phyloP scores from a whole-genome alignment of 2,329 filamentous ascomycete species.

The Alternaria postmessia region DNA sequence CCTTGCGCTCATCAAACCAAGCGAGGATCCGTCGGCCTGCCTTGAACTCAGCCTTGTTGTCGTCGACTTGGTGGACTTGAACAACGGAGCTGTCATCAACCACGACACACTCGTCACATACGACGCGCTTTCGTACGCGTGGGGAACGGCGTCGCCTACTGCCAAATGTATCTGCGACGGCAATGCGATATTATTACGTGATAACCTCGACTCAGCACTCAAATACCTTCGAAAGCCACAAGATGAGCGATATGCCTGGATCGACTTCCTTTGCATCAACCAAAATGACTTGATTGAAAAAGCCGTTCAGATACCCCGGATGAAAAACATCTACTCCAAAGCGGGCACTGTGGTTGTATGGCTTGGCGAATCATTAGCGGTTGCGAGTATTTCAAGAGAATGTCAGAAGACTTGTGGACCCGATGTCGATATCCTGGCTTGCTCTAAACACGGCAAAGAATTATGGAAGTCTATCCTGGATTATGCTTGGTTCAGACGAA shows the following conservation, averaged over 20 bases:
- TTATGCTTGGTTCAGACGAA: too few species aligned
- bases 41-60: not conserved
- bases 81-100: not conserved
- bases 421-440: too few species aligned
- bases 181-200: not conserved
- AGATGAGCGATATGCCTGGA: not conserved
- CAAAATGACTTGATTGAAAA: not conserved
- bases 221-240: not conserved
- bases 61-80: not conserved
- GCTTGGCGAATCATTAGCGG: not conserved
- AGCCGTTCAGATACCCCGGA: not conserved
- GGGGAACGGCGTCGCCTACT: not conserved
- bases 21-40: fast-evolving
- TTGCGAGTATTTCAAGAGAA: too few species aligned
- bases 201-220: not conserved
- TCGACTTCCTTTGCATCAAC: not conserved
- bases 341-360: not conserved
- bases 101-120: not conserved
- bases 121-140: not conserved
- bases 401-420: too few species aligned
- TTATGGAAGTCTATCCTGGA: too few species aligned
- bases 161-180: not conserved
- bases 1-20: not conserved
- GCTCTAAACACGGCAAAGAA: too few species aligned
- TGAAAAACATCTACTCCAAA: not conserved